Conservation (phyloP, 257 asterid genomes). For the Galeopsis tetrahit region DNA sequence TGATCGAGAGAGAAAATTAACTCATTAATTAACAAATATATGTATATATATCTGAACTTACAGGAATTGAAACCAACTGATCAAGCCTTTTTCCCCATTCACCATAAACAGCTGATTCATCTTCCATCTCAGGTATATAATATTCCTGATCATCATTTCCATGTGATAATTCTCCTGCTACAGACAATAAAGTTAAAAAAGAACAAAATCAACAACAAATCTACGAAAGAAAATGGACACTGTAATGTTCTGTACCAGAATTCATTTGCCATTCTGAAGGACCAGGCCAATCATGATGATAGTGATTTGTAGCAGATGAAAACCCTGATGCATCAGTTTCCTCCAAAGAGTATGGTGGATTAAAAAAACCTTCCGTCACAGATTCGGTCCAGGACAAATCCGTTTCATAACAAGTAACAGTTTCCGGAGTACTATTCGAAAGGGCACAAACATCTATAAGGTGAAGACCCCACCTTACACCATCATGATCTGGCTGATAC, state of each 20-base stretch:
- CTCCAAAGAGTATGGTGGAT: conserved; percentile 45
- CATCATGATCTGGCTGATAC: conserved; percentile 76
- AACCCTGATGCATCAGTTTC: conserved; percentile 57
- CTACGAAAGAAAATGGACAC: not conserved
- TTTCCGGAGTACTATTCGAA: conserved; percentile 58
- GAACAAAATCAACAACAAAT: not conserved
- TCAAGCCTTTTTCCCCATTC: conserved; percentile 80
- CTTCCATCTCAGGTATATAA: conserved; percentile 72
- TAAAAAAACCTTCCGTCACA: conserved; percentile 66
- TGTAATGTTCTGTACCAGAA: conserved; percentile 43
- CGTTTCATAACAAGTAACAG: conserved; percentile 61
- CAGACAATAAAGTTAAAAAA: conserved; percentile 10
- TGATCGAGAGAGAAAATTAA: no score
- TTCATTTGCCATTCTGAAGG: conserved; percentile 44
- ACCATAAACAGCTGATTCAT: conserved; percentile 72
- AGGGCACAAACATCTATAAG: conserved; percentile 74
- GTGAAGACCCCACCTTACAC: conserved; percentile 82
- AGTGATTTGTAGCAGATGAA: conserved; percentile 44
- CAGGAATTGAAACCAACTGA: conserved; percentile 81
- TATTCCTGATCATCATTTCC: conserved; percentile 32
- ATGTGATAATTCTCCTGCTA: conserved; percentile 43
- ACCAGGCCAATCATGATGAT: conserved; percentile 68
- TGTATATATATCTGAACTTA: conserved; percentile 45
- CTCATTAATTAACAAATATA: not conserved
- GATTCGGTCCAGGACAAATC: conserved; percentile 64